Evolutionary conservation across 306 rosid species (phyloP), one percentile per base, ranked within the genome.

Genomic region (Morella rubra): DNA sequence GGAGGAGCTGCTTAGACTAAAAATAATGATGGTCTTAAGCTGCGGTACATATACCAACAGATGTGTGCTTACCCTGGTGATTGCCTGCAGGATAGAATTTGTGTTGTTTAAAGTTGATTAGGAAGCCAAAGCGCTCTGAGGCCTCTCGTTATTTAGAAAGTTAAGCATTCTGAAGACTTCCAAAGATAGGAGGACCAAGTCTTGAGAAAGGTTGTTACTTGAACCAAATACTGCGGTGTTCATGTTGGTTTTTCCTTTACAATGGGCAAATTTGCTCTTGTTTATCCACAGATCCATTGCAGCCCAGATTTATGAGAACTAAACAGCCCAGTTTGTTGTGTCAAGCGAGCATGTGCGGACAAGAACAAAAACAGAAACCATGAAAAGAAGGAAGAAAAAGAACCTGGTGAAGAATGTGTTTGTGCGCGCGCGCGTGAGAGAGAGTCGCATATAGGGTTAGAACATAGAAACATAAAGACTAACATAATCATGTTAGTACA

Each of bases 401-500:
- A 18, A 18, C 11, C 60, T 54, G 60, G 60, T 49, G 53, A 49
- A 49, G 20, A 54, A 54, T n/a, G 22, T 7, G 20, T 41, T 8
- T 7, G 22, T 11, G 46, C 37, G 44, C 13, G 45, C 6, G 20
- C 12, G 68, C 5, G 67, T 2, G 44, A 60, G 44, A 60, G 41
- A 58, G 66, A 71, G 72, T 75, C 44, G 62, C 52, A 81, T 74
- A 65, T 32, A 73, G 14, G n/a, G 80, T 69, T 42, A 64, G 76
- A 64, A 73, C 74, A 70, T 71, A 77, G n/a, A 47, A 77, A 79
- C 76, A 81, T 76, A 68, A 73, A 71, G 73, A 49, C 79, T 73
- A 74, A 80, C 86, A 74, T 67, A 9, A 67, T 76, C 46, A 54
- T 79, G 79, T 84, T 72, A 71, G 86, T 74, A 72, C 85, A 77